Conservation (phyloP, 768 basidiomycete species). For the Boletus tomentosulus region DNA sequence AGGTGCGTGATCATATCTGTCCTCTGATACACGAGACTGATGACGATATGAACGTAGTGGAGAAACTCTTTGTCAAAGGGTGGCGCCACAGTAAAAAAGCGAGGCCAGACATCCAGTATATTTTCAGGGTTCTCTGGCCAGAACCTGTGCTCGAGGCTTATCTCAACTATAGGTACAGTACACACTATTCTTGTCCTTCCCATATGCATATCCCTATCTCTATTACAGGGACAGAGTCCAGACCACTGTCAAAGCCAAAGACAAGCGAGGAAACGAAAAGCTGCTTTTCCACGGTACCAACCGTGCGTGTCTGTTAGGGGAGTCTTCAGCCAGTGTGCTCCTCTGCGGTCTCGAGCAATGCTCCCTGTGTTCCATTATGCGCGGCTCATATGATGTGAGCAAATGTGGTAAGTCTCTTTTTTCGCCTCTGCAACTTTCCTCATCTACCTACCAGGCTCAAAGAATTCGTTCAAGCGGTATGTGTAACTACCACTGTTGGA, state of each 20-base stretch:
- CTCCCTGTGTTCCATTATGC: conserved; percentile 52
- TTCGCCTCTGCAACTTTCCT: conserved; percentile 1
- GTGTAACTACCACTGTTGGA: background rate
- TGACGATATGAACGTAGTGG: conserved; percentile 34
- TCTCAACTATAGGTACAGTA: conserved; percentile 47
- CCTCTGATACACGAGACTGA: background rate
- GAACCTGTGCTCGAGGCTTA: conserved; percentile 42
- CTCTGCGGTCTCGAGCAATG: conserved; percentile 50
- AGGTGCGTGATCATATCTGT: conserved; percentile 31
- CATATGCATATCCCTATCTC: conserved; percentile 9
- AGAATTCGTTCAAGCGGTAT: conserved; percentile 52
- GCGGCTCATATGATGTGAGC: conserved; percentile 54
- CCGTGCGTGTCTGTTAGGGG: conserved; percentile 54
- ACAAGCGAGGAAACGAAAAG: conserved; percentile 46
- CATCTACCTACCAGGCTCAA: conserved; percentile 38
- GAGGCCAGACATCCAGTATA: conserved; percentile 43
- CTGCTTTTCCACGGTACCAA: conserved; percentile 68
- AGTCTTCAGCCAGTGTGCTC: conserved; percentile 42
- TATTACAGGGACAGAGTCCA: conserved; percentile 26
- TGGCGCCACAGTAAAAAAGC: conserved; percentile 56
- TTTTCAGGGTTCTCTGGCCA: conserved; percentile 51
- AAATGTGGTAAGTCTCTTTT: conserved; percentile 46
- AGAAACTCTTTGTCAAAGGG: conserved; percentile 46
- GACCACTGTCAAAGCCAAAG: conserved; percentile 20
- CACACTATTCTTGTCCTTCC: conserved; percentile 16